Base-by-base conservation (phyloP, 2,329 filamentous ascomycete species). In the Paraphoma sp. region DNA sequence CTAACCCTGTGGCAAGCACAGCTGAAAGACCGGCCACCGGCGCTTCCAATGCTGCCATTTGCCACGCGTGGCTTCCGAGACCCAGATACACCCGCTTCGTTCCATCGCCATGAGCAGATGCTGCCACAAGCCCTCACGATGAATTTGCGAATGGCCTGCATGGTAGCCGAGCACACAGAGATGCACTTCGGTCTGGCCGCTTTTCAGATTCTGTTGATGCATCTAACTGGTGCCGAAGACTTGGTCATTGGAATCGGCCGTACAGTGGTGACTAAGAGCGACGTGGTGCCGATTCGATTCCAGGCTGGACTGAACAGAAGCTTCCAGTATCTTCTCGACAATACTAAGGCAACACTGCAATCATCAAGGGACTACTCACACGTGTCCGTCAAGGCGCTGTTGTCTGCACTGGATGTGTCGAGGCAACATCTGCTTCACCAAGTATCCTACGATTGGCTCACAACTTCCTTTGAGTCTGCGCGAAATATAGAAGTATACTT, bases 211-310 rank as follows among this genome's bases (percentile, higher is more conserved):
- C 29, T 53, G n/a, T 18, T 53, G 18, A 16, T 31, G 40, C 51
- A 48, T 28, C 41, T 53, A n/a, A 53, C 45, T 18, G 51, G 36
- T 31, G 41, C 45, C n/a, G 40, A 48, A 14, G 51, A 53, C 44
- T 47, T 53, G 7, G 51, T 53, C 14, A 18, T 53, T 4, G 51
- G 51, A 3, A 36, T 53, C 2, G 51, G 44, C 31, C 51, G 51
- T 10, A 38, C 36, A 14, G 16, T 53, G n/a, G 45, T 36, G 7
- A 38, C 17, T 11, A 48, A 28, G 36, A 30, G 51, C 36, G 36
- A 48, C 31, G 17, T 48, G 6, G 46, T 48, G 44, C 51, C 51
- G 10, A 44, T 53, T 6, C 36, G 45, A 7, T 53, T 53, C 45
- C 30, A 43, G 29, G 28, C 33, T 14, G 36, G 43, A n/a, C 18